Base-by-base conservation (phyloP, 2,329 filamentous ascomycete species). In the Raffaelea arxii region DNA sequence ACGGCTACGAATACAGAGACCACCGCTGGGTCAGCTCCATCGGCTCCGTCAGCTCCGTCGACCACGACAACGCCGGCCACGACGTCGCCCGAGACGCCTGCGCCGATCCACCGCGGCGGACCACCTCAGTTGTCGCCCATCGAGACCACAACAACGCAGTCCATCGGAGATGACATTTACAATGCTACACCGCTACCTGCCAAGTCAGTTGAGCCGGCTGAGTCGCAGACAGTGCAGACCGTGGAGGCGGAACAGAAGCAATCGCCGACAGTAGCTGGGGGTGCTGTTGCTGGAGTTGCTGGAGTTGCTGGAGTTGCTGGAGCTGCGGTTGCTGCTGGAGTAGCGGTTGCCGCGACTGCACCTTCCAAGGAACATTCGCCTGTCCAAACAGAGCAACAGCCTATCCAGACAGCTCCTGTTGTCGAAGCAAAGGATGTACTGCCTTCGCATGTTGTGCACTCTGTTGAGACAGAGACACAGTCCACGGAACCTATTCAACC, bases 121-220 rank as follows among this genome's bases (percentile, higher is more conserved):
- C n/a, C n/a, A n/a, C n/a, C n/a, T n/a, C n/a, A n/a, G n/a, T 32
- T 46, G 35, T 18, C 40, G 22, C 40, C 40, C 14, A 46, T 48
- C 42, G 25, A 6, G 30, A 32, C 16, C 40, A 39, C 12, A 37
- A 42, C 19, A 41, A 43, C 32, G 36, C 46, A 46, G 32, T 41
- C 44, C 9, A 53, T 51, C 21, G 55, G 58, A 19, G 60, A 64
- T 7, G 59, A 65, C 46, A 52, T 67, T 6, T 66, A 67, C 51
- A 55, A 60, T 27, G 61, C 62, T 16, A 60, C 57, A 22, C 63
- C 64, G 3, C 50, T 54, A n/a, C n/a, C n/a, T n/a, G n/a, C n/a
- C n/a, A n/a, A n/a, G n/a, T n/a, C n/a, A n/a, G n/a, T n/a, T n/a
- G n/a, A n/a, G n/a, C n/a, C n/a, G n/a, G n/a, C n/a, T n/a, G n/a